Evolutionary conservation across 768 basidiomycete species (phyloP).

Genomic region (Boletus fagicola): DNA sequence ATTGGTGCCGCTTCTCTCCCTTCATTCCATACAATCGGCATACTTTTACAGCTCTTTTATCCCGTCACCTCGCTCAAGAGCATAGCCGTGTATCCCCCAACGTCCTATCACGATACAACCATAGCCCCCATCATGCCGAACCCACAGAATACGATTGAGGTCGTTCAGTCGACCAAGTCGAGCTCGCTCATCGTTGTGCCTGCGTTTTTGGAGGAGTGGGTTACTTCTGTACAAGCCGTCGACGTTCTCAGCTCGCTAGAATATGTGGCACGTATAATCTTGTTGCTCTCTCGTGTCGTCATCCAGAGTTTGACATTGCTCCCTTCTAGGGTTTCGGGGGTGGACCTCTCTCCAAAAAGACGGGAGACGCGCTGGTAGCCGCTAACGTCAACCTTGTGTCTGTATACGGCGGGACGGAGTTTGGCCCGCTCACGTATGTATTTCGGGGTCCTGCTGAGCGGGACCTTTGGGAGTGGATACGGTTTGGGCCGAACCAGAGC

Average conservation of each 20-base stretch:
- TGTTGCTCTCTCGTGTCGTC: background rate
- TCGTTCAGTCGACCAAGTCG: conserved; percentile 14
- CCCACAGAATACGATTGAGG: conserved; percentile 23
- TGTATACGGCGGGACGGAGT: conserved; percentile 42
- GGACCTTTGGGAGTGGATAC: conserved; percentile 38
- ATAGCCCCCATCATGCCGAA: conserved; percentile 23
- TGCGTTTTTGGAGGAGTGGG: conserved; percentile 25
- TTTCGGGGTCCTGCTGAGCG: conserved; percentile 18
- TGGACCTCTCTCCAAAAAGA: conserved; percentile 35
- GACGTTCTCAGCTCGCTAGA: conserved; percentile 19
- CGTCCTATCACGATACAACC: conserved; percentile 10
- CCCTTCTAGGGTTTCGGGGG: conserved; percentile 34
- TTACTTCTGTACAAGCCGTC: conserved; percentile 18
- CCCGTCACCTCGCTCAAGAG: conserved; percentile 13
- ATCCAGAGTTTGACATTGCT: background rate
- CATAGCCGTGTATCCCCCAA: conserved; percentile 20
- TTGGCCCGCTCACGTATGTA: conserved; percentile 24
- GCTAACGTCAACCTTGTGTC: conserved; percentile 35
- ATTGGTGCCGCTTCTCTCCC: conserved; percentile 21
- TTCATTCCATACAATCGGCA: conserved; percentile 23
- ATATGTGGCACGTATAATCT: conserved; percentile 16
- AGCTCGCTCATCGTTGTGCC: conserved; percentile 18
- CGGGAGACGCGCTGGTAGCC: conserved; percentile 34
- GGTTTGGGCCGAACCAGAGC: conserved; percentile 21
- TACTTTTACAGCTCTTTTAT: conserved; percentile 14